phyloP scores from a whole-genome alignment of 768 basidiomycete species.

The Boletus edulis region DNA sequence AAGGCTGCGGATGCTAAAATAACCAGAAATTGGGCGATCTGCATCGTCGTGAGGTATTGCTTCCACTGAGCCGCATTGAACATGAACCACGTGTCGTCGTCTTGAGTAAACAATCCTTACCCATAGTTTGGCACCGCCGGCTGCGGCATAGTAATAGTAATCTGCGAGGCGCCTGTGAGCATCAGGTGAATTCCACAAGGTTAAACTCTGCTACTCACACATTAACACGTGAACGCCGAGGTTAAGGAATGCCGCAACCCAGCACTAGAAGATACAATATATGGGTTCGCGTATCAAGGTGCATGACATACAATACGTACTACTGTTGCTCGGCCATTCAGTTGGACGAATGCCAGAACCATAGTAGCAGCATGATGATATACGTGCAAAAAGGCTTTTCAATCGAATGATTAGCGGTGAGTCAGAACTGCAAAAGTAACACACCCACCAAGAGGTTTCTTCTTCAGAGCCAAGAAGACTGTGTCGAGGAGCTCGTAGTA shows the following conservation, averaged over 20 bases:
- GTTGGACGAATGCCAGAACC: constrained; percentile 86
- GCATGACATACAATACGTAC: constrained; percentile 44
- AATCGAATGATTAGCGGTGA: neutral
- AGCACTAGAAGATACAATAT: constrained; percentile 54
- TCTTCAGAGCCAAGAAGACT: constrained; percentile 93
- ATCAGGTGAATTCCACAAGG: neutral
- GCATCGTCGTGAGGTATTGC: constrained; percentile 22
- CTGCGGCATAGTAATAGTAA: constrained; percentile 97
- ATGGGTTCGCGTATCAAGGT: neutral
- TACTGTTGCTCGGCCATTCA: constrained; percentile 86
- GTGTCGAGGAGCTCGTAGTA: constrained; percentile 94
- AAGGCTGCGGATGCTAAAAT: constrained; percentile 11
- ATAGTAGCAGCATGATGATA: constrained; percentile 98
- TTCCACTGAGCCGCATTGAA: constrained; percentile 16
- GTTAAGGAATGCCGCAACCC: constrained; percentile 89
- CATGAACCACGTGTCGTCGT: neutral
- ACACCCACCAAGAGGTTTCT: constrained; percentile 85
- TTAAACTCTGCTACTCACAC: constrained; percentile 56
- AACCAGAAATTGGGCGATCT: constrained; percentile 22
- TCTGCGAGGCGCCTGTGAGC: constrained; percentile 43
- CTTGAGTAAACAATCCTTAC: neutral
- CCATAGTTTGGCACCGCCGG: constrained; percentile 45
- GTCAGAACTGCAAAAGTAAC: neutral
- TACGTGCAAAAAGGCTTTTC: constrained; percentile 87
- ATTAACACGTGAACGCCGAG: constrained; percentile 91